Base-by-base conservation (phyloP, 176 grass and related monocot genomes). In the Aegilops speltoides region DNA sequence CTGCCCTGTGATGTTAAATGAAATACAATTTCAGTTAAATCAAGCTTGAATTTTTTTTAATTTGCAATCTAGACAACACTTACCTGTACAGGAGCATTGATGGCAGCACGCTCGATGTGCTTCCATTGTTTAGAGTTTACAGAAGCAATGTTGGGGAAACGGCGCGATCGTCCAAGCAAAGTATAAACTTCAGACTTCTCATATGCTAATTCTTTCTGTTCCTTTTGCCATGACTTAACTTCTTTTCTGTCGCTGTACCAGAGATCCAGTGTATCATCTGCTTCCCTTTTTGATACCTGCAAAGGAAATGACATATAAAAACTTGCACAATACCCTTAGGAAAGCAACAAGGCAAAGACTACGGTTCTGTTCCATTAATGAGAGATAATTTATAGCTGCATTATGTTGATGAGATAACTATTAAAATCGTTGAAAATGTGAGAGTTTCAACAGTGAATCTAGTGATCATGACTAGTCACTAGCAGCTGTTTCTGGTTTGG, bases 11-110 rank as follows among this genome's bases (percentile, higher is more conserved):
- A 64, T 76, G 26, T 86, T 72, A 65, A 75, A 84, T 15, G 54
- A 77, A 66, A 71, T 64, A 52, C 26, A 84, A 64, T 64, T 77
- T 74, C 36, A 82, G 26, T 61, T 25, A 56, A 66, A 26, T 40
- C 50, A 86, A 63, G 68, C 77, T 83, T 24, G 40, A 76, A 59
- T n/a, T 45, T 24, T 61, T 76, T 62, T 13, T 12, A 26, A 73
- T 70, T 76, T 48, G 46, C 50, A 38, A 61, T 66, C 41, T 86
- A 62, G 82, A 83, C 12, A 86, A n/a, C 10, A 88, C 82, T 87
- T 76, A 99, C 97, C 97, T 96, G 94, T 15, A 99, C 94, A 46
- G 94, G 97, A 77, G 97, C 95, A 93, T 99, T 99, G 78, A 96
- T 99, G 79, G 97, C 94, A 91, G 97, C 94, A 82, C 97, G 92